phyloP scores from a whole-genome alignment of 2,329 filamentous ascomycete genomes.

The Gliomastix tumulicola region DNA sequence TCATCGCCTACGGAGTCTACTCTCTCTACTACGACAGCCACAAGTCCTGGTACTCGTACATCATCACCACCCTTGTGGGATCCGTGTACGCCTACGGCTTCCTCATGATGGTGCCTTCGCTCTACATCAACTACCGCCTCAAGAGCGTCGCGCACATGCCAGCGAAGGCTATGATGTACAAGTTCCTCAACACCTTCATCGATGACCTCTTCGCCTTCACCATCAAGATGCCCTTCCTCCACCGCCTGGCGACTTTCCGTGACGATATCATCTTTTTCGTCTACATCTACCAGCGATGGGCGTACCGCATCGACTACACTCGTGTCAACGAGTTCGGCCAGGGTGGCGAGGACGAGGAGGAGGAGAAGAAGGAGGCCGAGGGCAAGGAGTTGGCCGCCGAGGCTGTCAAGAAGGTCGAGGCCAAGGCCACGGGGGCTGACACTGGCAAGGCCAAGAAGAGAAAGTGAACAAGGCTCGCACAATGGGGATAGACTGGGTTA shows the following conservation, averaged over 20 bases:
- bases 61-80: slow-evolving; percentile 90
- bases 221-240: slow-evolving; percentile 96
- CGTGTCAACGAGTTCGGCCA: slow-evolving; percentile 98
- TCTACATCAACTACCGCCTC: slow-evolving; percentile 99
- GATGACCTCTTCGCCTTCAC: slow-evolving; percentile 98
- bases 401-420: slow-evolving; percentile 26
- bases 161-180: slow-evolving; percentile 92
- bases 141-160: slow-evolving; percentile 97
- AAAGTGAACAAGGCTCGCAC: too few species aligned
- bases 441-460: slow-evolving; percentile 36
- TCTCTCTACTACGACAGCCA: slow-evolving; percentile 88
- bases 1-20: slow-evolving; percentile 85
- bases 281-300: slow-evolving; percentile 90
- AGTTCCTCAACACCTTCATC: slow-evolving; percentile 98
- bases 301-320: slow-evolving; percentile 85
- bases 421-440: slow-evolving; percentile 42
- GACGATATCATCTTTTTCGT: slow-evolving; percentile 99
- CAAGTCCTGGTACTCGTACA: slow-evolving; percentile 97
- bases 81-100: slow-evolving; percentile 98
- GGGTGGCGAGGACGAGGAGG: slow-evolving; percentile 83
- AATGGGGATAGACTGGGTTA: too few species aligned
- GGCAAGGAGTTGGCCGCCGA: slow-evolving; percentile 29
- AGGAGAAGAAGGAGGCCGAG: slow-evolving; percentile 22
- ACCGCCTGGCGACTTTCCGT: slow-evolving; percentile 83
- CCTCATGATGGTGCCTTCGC: slow-evolving; percentile 94